Conservation (phyloP, 805 yeast genomes). For the Hermanozyma aechmeae region DNA sequence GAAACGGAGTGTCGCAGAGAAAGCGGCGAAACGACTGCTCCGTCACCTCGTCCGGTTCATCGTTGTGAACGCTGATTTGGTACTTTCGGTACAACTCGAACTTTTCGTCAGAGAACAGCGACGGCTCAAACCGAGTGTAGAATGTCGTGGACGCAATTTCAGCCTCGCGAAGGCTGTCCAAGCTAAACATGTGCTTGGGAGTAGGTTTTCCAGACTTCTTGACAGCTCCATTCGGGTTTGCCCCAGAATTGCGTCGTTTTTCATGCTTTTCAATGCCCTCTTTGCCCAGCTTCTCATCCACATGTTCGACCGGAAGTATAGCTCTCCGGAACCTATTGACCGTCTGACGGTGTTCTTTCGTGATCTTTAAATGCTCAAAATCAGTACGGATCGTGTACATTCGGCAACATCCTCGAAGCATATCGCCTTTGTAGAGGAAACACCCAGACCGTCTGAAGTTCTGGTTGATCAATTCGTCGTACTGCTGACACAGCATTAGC, state of each 20-base stretch:
- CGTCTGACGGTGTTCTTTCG: conserved; percentile 59
- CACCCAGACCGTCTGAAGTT: conserved; percentile 79
- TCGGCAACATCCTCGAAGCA: conserved; percentile 67
- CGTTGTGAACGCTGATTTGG: conserved; percentile 64
- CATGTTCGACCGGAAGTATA: too few relatives aligned
- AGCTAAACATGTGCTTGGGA: conserved; percentile 9
- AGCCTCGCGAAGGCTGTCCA: conserved; percentile 26
- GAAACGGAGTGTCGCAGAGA: conserved; percentile 62
- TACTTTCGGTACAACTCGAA: conserved; percentile 55
- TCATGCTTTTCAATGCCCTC: too few relatives aligned
- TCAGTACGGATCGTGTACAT: conserved; percentile 68
- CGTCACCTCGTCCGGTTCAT: conserved; percentile 37
- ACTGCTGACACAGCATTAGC: conserved; percentile 40
- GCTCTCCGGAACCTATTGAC: conserved; percentile 50
- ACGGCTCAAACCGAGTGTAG: conserved; percentile 42
- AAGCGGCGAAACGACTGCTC: conserved; percentile 49
- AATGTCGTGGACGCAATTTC: conserved; percentile 28
- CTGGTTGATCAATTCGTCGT: conserved; percentile 56
- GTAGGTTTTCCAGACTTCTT: too few relatives aligned
- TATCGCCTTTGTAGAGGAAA: conserved; percentile 57
- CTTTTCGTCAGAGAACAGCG: conserved; percentile 48
- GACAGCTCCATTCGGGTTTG: too few relatives aligned
- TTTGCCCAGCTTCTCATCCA: too few relatives aligned
- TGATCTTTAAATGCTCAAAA: conserved; percentile 32
- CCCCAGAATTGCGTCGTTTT: too few relatives aligned